Evolutionary conservation across 345 rosid genomes (phyloP), one percentile per base, ranked within the genome.

Genomic region (Excoecaria agallocha): DNA sequence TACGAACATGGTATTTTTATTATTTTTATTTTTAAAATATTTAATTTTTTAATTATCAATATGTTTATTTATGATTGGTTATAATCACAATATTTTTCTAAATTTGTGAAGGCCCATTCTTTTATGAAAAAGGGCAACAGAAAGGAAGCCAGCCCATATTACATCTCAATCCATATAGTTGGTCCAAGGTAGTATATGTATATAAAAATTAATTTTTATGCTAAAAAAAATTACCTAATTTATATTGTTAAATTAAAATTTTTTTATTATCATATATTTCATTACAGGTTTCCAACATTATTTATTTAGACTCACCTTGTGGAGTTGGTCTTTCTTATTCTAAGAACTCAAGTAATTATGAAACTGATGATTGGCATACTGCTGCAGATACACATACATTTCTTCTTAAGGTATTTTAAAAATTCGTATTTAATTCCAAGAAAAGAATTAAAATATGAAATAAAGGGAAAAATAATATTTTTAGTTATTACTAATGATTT

Each of bases 281-380:
- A 1, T 0, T 67, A 20, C 69, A 89, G 92, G 89, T 86, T 55
- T 85, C 93, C 15, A 88, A 66, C 81, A 78, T 86, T 12, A 81
- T 89, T 11, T 89, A 89, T 70, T 75, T 89, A 82, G 93, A 89
- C 60, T 84, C 93, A 17, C 90, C 93, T 0, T 74, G 80, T 19
- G 93, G 93, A 10, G 90, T 84, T 25, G 89, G 93, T 6, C 64
- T 85, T 43, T 89, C 93, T 50, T 89, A 84, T 71, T 81, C 82
- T 0, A 51, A 60, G 25, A 75, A 84, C 56, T 10, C 63, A 6
- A 81, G 48, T n/a, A 65, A 68, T 12, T 87, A 85, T 19, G 13
- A 0, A 8, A 85, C 85, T 0, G 86, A 82, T 45, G 90, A 89
- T 72, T 43, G 16, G 6, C 71, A 84, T 45, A 87, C 90, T 6